Conservation (phyloP, 176 grass and related monocot genomes). For the Zizania latifolia region DNA sequence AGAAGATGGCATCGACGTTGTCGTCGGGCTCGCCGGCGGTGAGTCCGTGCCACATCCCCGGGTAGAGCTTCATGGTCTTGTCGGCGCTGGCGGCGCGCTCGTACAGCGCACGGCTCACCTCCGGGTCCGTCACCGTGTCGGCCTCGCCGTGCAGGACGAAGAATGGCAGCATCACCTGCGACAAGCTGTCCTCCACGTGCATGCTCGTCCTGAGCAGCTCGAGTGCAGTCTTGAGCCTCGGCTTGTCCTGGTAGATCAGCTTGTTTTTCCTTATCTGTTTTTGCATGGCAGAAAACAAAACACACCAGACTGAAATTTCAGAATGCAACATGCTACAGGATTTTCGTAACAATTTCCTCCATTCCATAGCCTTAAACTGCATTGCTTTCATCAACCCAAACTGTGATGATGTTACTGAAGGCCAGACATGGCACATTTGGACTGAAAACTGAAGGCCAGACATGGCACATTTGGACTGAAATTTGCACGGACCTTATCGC, state of each 20-base stretch:
- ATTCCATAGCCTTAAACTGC: too few species aligned
- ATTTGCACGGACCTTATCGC: slow-evolving; percentile 44
- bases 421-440: too few species aligned
- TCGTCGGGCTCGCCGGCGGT: slow-evolving; percentile 74
- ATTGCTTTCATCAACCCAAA: too few species aligned
- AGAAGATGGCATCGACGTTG: slow-evolving; percentile 58
- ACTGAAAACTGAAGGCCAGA: not conserved
- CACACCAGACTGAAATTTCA: not conserved
- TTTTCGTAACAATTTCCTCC: too few species aligned
- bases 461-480: not conserved
- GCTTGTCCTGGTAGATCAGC: slow-evolving; percentile 92
- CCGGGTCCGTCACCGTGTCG: slow-evolving; percentile 86
- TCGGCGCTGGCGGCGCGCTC: slow-evolving; percentile 57
- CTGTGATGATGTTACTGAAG: too few species aligned
- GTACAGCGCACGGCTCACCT: slow-evolving; percentile 78
- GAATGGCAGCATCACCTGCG: slow-evolving; percentile 76
- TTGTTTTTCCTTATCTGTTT: slow-evolving; percentile 76
- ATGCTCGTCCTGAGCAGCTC: slow-evolving; percentile 90
- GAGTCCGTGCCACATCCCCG: slow-evolving; percentile 90
- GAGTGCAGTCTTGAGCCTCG: slow-evolving; percentile 71
- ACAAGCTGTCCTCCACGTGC: slow-evolving; percentile 65
- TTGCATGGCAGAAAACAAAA: not conserved
- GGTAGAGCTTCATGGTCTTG: slow-evolving; percentile 90
- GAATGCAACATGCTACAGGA: not conserved
- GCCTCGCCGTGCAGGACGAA: slow-evolving; percentile 85